Evolutionary conservation across 345 rosid species (phyloP), one percentile per base, ranked within the genome.

Genomic region (Acer negundo): DNA sequence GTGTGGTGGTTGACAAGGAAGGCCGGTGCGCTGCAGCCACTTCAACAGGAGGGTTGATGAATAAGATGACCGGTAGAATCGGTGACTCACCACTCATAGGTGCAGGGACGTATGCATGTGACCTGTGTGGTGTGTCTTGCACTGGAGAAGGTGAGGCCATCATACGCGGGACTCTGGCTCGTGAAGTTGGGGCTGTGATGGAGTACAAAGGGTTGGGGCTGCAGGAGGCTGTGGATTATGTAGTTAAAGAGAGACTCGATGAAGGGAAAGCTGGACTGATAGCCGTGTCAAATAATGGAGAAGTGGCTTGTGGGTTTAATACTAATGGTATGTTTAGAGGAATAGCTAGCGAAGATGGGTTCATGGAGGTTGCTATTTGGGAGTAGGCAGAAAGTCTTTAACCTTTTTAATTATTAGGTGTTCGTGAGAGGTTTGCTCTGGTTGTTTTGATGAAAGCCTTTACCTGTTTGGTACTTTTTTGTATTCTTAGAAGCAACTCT

Each of bases 81-180:
- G 99, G 99, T 35, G 99, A 95, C 92, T 93, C 99, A 7, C 98
- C 99, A 38, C 80, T 95, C 13, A 95, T 95, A n/a, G 99, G 99
- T 9, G 80, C 98, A 0, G 99, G 99, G 58, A 95, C 99, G 31
- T 95, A 95, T 61, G 99, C 99, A 6, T 82, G 93, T 28, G 81
- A 90, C 31, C 79, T 92, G 0, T 92, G 96, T 20, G 99, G 93
- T 0, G 92, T 95, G 6, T 95, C 99, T 2, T 95, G 99, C 79
- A 95, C 99, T 0, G 99, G 99, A 7, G 99, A 95, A 84, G 99
- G 99, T 12, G 99, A 95, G 86, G 99, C 98, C 1, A 95, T 95
- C 78, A 91, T 95, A 22, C 86, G 99, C 12, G 83, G 88, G 51
- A 95, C 99, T 15, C 78, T 95, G 73, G 98, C 99, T 0, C 89